Base-by-base conservation (phyloP, 1,139 yeast species). In the Suzukiozyma palmioleophila region DNA sequence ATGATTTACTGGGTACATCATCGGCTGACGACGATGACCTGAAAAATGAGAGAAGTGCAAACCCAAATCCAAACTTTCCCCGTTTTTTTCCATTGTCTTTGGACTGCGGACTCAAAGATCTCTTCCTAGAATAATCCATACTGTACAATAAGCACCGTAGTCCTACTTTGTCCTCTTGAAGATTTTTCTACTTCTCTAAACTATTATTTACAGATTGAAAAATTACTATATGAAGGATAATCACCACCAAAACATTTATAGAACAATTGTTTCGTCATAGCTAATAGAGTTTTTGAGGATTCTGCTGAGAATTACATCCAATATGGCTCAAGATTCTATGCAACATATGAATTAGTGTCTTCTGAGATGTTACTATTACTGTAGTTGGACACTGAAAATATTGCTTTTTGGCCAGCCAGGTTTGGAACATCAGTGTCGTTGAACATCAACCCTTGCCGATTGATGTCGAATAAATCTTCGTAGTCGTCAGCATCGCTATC, bases 391-490 rank as follows among this genome's bases (percentile, higher is more conserved):
- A 42, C 25, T 2, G 40, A 26, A 25, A 43, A 45, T 21, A 38
- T 42, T 3, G 47, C 46, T 27, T 34, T 29, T 13, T 37, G 26
- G 8, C 37, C 40, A 18, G 26, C 29, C 11, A 38, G 38, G 7
- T 21, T 22, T 21, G 35, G 35, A 8, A 33, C 30, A 26, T 34
- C 32, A 24, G 32, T 42, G 33, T 50, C 53, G 42, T 65, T 59
- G 35, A 68, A 52, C 15, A 49, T 51, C 33, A 68, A 57, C 0
- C 63, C 62, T 26, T 60, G 62, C 11, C 57, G 56, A 27, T 57
- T 47, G 2, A 49, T 58, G 36, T 59, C 69, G 46, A 67, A 67
- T 2, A 64, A 55, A 42, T 61, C 65, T 12, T 56, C 57, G 18
- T 46, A 48, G 22, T 48, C 55, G 18, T 57, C 61, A 8, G 45